Percentiles rank a stretch among this genome's conserved stretches.
These are phyloP conservation scores for Termitomyces sp. DNA, from an alignment of 768 basidiomycete species.

Conservation along the genomic window DNA sequence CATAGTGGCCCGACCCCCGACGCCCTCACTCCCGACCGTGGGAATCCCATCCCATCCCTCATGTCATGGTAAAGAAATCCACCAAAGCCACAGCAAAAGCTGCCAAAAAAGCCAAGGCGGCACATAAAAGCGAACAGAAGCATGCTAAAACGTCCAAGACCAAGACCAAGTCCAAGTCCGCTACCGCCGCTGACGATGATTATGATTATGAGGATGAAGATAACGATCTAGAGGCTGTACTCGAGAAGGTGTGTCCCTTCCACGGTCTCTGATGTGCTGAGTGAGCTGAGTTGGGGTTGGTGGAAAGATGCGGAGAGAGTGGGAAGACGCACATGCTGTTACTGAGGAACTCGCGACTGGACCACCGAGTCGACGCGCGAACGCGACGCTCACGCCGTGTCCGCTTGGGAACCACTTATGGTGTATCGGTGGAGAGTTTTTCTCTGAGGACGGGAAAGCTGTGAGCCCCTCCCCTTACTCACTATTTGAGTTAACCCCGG, in stretches of 20 bases:
- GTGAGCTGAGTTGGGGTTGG: no score
- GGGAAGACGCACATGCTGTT: neutral
- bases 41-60: neutral
- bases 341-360: neutral
- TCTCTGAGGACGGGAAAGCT: neutral
- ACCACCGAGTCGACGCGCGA: neutral
- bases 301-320: neutral
- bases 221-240: neutral
- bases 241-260: neutral
- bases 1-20: no score
- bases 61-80: neutral
- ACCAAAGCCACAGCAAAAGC: neutral
- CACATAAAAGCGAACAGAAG: constrained; percentile 31
- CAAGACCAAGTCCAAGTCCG: no score
- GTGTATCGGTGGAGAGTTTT: neutral
- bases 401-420: neutral
- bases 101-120: neutral
- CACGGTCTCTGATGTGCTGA: neutral
- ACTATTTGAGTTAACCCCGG: no score
- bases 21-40: neutral
- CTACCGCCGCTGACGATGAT: no score
- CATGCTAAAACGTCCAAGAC: constrained; percentile 26
- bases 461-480: neutral
- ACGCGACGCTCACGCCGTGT: neutral
- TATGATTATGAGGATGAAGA: neutral